Percentiles rank a stretch among this genome's conserved stretches.
phyloP scores from a whole-genome alignment of 2,329 filamentous ascomycete species.

The Trichophyton simii region DNA sequence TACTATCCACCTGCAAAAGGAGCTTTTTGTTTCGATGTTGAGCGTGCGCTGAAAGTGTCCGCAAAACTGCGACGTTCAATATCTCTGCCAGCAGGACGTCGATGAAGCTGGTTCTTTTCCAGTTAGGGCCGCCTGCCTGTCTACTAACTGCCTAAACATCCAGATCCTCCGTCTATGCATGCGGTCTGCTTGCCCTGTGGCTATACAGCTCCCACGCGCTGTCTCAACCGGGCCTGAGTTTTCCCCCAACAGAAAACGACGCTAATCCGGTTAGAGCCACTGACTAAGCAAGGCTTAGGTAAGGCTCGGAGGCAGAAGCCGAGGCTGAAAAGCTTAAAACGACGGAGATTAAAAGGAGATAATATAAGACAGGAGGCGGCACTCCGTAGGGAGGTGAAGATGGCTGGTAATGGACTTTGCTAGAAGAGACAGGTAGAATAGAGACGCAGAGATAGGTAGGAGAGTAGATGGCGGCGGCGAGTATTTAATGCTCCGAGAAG shows the following conservation, averaged over 20 bases:
- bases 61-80: background rate
- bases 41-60: background rate
- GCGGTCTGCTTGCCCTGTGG: too few species aligned
- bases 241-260: background rate
- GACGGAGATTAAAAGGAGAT: background rate
- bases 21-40: background rate
- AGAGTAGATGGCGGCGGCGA: too few species aligned
- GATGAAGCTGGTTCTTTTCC: too few species aligned
- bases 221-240: background rate
- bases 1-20: background rate
- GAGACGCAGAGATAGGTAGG: too few species aligned
- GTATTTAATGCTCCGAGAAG: background rate
- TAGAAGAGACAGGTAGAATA: too few species aligned
- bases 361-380: too few species aligned
- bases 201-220: too few species aligned
- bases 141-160: background rate
- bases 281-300: slow-evolving; percentile 4
- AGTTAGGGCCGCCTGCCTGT: background rate
- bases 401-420: too few species aligned
- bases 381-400: too few species aligned
- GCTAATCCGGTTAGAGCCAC: background rate
- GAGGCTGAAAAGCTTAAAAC: background rate
- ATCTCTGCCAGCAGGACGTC: too few species aligned
- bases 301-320: background rate
- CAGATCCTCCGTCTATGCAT: too few species aligned